Base-by-base conservation (phyloP, 805 yeast genomes). In the Saccharomycopsis oosterbeekiorum region DNA sequence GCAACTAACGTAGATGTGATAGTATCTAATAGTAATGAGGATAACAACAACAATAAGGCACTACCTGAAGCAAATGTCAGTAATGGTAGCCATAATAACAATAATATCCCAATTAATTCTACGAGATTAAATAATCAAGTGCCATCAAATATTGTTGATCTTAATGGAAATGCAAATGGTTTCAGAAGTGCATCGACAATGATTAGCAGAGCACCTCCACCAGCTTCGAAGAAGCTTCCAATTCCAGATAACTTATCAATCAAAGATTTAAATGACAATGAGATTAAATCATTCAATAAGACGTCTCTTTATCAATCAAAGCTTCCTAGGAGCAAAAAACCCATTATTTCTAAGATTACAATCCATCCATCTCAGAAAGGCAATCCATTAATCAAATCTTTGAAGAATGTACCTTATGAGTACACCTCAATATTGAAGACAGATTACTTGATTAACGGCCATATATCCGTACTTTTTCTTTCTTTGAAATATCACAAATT, bases 401-500 rank as follows among this genome's bases (percentile, higher is more conserved):
- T 88, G 69, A 81, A 80, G 55, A 78, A 77, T 56, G 79, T 77
- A 0, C 80, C 76, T 60, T 83, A 75, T 80, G 81, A 84, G 66
- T 84, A 70, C 75, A 84, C 64, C 70, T 71, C 58, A 75, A 78
- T 5, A 63, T 77, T 73, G 65, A 79, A 72, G 68, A 87, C 75
- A 66, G 96, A 88, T 69, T 88, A 88, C 70, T 76, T 84, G 57
- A 78, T 88, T 15, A 84, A 80, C 61, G 75, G 84, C 37, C 72
- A 80, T 70, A 71, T 82, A 69, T 80, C 80, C 61, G 79, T 86
- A 0, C 67, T 88, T 0, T 86, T 87, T 65, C 74, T 88, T 2
- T 83, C 89, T 0, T 70, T 88, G 56, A 84, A 85, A 58, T 88
- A 88, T 69, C 90, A 86, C 68, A 87, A 86, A 70, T 73, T 88